These are phyloP conservation scores for Allium fistulosum DNA, from an alignment of 106 monocot genomes.

Conservation along the genomic window DNA sequence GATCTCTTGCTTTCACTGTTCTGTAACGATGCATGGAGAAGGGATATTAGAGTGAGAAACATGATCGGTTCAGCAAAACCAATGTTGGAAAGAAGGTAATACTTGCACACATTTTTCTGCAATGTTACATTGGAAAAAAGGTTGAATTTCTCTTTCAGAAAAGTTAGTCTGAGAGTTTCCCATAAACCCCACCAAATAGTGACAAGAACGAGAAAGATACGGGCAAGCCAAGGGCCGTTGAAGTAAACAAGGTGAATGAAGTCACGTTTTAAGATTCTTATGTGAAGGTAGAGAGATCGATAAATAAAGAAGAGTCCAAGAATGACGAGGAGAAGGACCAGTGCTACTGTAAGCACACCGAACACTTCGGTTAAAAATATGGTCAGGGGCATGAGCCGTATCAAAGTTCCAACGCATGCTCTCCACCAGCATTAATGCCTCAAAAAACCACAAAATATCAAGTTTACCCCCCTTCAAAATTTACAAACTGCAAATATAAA, in stretches of 20 bases:
- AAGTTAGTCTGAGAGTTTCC: conserved; percentile 44
- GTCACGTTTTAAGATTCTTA: conserved; percentile 22
- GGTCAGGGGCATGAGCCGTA: conserved; percentile 82
- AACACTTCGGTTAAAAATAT: conserved; percentile 66
- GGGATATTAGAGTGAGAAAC: conserved; percentile 49
- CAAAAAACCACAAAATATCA: conserved; percentile 13
- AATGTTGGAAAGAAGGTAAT: conserved; percentile 64
- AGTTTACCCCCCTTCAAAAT: conserved; percentile 7
- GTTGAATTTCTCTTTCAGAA: conserved; percentile 36
- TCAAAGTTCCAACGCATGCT: conserved; percentile 73
- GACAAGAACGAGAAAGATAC: conserved; percentile 46
- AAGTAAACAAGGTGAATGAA: conserved; percentile 58
- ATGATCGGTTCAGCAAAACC: conserved; percentile 83
- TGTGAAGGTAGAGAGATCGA: conserved; percentile 40
- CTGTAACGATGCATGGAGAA: conserved; percentile 53
- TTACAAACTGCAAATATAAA: background rate
- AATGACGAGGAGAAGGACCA: conserved; percentile 33
- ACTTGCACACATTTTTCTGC: conserved; percentile 64
- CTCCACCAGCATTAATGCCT: conserved; percentile 49
- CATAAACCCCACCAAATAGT: conserved; percentile 52
- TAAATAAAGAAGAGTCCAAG: conserved; percentile 50
- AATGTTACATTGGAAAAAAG: conserved; percentile 31
- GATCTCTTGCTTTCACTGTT: conserved; percentile 44
- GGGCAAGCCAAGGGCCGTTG: conserved; percentile 77
- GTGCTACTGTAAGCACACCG: conserved; percentile 63